Conservation (phyloP, 1,284 basidiomycete species). For the Microbotryum intermedium region DNA sequence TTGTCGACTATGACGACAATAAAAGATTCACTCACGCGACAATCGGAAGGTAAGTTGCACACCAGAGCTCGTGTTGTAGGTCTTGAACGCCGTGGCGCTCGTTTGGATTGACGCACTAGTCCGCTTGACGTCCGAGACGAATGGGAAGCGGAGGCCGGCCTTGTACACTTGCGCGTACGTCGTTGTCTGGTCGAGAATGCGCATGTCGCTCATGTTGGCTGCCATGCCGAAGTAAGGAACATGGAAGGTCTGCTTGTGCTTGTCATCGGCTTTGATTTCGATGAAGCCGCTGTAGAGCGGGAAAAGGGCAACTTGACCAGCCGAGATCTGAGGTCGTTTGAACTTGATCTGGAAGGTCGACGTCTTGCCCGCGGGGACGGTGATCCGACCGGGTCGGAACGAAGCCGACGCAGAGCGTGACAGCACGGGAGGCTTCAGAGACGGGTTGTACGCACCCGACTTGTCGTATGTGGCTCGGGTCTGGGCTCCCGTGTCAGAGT, state of each 20-base stretch:
- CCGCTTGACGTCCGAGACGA: too few relatives aligned
- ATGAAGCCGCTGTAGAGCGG: slow-evolving; percentile 30
- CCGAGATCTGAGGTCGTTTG: slow-evolving; percentile 5
- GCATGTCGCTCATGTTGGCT: slow-evolving; percentile 23
- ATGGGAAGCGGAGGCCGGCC: slow-evolving; percentile 3
- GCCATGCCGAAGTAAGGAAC: slow-evolving; percentile 28
- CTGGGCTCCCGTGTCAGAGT: neutral
- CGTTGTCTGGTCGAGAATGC: slow-evolving; percentile 3
- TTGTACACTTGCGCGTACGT: neutral
- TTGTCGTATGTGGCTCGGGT: slow-evolving; percentile 2
- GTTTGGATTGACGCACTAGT: too few relatives aligned
- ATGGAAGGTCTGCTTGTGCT: neutral
- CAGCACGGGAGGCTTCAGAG: too few relatives aligned
- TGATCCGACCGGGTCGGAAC: neutral
- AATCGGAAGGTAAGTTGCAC: too few relatives aligned
- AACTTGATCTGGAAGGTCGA: slow-evolving; percentile 1
- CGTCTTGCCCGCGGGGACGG: slow-evolving; percentile 3
- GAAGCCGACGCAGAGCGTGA: neutral
- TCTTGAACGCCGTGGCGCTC: slow-evolving; percentile 7
- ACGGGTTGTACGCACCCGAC: too few relatives aligned
- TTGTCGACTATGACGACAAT: too few relatives aligned
- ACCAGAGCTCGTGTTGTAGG: too few relatives aligned
- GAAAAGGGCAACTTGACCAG: slow-evolving; percentile 5
- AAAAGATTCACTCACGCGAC: too few relatives aligned
- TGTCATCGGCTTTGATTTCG: neutral